Evolutionary conservation across 306 rosid genomes (phyloP).

Genomic region (Medicago ruthenica): DNA sequence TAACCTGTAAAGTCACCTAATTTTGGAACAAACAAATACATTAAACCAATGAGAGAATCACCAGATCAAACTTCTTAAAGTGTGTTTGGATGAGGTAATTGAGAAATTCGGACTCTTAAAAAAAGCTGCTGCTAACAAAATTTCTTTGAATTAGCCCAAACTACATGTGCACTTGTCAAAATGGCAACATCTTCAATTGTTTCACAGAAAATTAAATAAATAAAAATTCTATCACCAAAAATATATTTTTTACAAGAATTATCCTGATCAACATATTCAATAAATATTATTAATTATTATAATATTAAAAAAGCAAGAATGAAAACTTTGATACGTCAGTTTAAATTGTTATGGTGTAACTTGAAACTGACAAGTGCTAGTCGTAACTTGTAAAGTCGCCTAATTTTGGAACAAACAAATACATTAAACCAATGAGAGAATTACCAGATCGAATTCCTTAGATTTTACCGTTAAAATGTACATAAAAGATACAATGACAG

Average conservation of each 20-base stretch:
- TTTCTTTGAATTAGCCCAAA: too few species aligned
- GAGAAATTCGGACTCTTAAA: too few species aligned
- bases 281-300: neutral
- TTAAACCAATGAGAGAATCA: too few species aligned
- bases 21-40: conserved; percentile 11
- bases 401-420: conserved; percentile 21
- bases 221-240: too few species aligned
- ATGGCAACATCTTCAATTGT: too few species aligned
- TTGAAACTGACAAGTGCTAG: too few species aligned
- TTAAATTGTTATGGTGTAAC: neutral
- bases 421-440: conserved; percentile 6
- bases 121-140: too few species aligned
- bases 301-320: neutral
- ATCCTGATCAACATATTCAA: neutral
- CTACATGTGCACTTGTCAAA: too few species aligned
- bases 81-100: too few species aligned
- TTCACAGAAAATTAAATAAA: too few species aligned
- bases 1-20: neutral
- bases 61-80: too few species aligned
- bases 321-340: neutral
- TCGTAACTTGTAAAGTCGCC: conserved; percentile 2
- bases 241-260: neutral
- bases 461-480: conserved; percentile 48
- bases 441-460: conserved; percentile 45
- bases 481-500: conserved; percentile 49